A percentile compares a stretch with the other conserved stretches of the same genome.
phyloP scores from a whole-genome alignment of 495 filamentous ascomycete genomes.

The Echria macrotheca region DNA sequence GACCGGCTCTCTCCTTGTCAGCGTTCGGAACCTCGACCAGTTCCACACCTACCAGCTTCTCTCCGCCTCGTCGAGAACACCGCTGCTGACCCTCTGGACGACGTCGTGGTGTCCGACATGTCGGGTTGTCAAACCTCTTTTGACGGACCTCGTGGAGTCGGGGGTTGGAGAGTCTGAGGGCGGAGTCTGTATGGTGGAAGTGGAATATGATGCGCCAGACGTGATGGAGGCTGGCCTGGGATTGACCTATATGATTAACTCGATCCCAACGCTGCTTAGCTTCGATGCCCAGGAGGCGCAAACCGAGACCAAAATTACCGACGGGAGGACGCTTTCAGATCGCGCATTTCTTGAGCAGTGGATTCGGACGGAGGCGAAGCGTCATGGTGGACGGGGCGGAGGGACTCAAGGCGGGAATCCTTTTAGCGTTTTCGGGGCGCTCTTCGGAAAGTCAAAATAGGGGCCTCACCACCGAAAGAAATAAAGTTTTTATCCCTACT shows the following conservation, averaged over 20 bases:
- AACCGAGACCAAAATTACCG: slow-evolving; percentile 47
- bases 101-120: slow-evolving; percentile 61
- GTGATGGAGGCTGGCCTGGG: slow-evolving; percentile 49
- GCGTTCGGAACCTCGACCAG: slow-evolving; percentile 54
- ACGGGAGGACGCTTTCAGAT: slow-evolving; percentile 50
- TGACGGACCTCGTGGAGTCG: slow-evolving; percentile 49
- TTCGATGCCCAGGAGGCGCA: slow-evolving; percentile 60
- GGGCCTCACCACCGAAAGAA: background rate
- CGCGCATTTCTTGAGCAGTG: slow-evolving; percentile 49
- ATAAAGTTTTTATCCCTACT: too few relatives aligned
- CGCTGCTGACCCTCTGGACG: slow-evolving; percentile 66
- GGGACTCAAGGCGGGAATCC: slow-evolving; percentile 27
- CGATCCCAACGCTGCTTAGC: slow-evolving; percentile 61
- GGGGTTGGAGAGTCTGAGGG: slow-evolving; percentile 55
- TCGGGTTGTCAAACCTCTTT: slow-evolving; percentile 46
- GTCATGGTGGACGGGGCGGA: slow-evolving; percentile 41
- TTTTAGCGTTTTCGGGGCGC: slow-evolving; percentile 26
- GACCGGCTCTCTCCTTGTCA: too few relatives aligned
- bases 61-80: slow-evolving; percentile 50
- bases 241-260: slow-evolving; percentile 55
- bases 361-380: slow-evolving; percentile 54
- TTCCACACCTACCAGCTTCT: slow-evolving; percentile 56
- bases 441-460: slow-evolving; percentile 37
- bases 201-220: slow-evolving; percentile 59
- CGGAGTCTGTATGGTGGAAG: slow-evolving; percentile 54